phyloP scores from a whole-genome alignment of 495 filamentous ascomycete species.

The Lophiotrema nucula region DNA sequence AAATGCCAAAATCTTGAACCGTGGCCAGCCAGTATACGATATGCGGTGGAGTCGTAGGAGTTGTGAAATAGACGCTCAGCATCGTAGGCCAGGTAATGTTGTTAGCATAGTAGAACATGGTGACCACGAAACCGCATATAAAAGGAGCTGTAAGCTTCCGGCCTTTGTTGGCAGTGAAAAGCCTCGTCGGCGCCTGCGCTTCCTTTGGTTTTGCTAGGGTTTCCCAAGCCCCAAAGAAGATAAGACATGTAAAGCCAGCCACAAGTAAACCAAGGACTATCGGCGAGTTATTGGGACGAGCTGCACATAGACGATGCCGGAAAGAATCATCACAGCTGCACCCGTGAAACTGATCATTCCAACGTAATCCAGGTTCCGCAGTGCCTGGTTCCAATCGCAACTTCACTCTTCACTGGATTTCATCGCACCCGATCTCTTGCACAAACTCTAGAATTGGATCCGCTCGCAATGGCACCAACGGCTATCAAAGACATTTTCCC shows the following conservation, averaged over 20 bases:
- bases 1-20: not conserved
- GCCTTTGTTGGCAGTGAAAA: conserved; percentile 36
- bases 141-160: conserved; percentile 36
- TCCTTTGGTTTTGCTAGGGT: conserved; percentile 28
- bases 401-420: too few relatives aligned
- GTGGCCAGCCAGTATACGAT: not conserved
- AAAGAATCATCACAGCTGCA: conserved; percentile 26
- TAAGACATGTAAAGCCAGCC: conserved; percentile 27
- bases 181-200: conserved; percentile 33
- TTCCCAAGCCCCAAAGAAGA: conserved; percentile 21
- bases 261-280: conserved; percentile 36
- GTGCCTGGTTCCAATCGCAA: too few relatives aligned
- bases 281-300: conserved; percentile 27
- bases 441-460: too few relatives aligned
- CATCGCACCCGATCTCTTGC: too few relatives aligned
- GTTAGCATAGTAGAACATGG: conserved; percentile 34
- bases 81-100: not conserved
- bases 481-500: too few relatives aligned
- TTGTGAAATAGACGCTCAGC: not conserved
- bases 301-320: conserved; percentile 36
- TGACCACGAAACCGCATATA: conserved; percentile 35
- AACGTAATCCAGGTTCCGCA: conserved; percentile 34
- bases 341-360: conserved; percentile 32
- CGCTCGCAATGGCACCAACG: too few relatives aligned
- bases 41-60: not conserved